Evolutionary conservation across 164 flowering plant genomes (phyloP), one percentile per base, ranked within the genome.

Genomic region (Sedum album): DNA sequence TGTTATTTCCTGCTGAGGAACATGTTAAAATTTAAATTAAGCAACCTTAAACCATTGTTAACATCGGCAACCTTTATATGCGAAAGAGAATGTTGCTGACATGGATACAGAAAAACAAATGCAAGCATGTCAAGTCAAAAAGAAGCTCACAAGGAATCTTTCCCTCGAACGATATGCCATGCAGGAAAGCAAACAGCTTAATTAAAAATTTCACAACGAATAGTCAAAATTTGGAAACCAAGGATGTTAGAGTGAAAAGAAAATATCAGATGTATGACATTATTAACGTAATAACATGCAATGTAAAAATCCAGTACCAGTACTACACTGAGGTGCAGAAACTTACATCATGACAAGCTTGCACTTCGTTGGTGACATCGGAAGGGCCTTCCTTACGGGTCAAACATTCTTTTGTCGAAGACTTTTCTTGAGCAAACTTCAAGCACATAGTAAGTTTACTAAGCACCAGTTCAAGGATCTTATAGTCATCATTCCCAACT

Each of bases 401-500:
- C 1, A 51, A 36, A 53, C 67, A 31, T 44, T 72, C 79, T 42
- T 69, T 71, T 38, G 35, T 25, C 41, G 69, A 41, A 60, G 64
- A 41, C 46, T 13, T 35, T 67, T 67, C 64, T 0, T 66, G 69
- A 31, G 33, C 60, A 48, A 72, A 70, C 74, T 57, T 31, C 38
- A 74, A 11, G 68, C 84, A 84, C 2, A 68, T 57, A 55, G 74
- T 61, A 28, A 87, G 79, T 63, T 86, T 88, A 69, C 71, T 44
- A 15, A 82, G 79, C 62, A 72, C 81, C 31, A 66, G 70, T 68
- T 80, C 78, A 75, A 91, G 79, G 69, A 75, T 49, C 69, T 62
- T 79, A 60, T 20, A 25, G n/a, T 86, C 84, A 55, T 74, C 72
- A 31, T 82, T 78, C 49, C 74, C 72, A 68, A 85, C 38, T 69